These are phyloP conservation scores for Hericium alpestre DNA, from an alignment of 768 basidiomycete genomes.

Conservation along the genomic window DNA sequence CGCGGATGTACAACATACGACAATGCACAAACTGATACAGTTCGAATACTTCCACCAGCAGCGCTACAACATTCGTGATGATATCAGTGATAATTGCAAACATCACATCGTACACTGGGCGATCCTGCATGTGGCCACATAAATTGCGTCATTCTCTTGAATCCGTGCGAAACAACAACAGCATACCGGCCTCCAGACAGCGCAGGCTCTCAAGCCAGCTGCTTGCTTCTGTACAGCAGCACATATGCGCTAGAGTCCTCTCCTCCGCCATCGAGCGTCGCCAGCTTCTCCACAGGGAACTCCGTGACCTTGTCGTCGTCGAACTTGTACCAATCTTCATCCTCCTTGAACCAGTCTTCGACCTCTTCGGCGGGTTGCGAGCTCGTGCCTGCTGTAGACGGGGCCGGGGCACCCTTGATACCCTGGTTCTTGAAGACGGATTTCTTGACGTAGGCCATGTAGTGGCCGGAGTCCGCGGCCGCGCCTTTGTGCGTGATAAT, in stretches of 20 bases:
- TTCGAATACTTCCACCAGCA: too few species aligned
- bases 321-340: constrained; percentile 91
- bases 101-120: too few species aligned
- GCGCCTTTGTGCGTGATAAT: constrained; percentile 97
- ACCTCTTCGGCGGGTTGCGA: not conserved
- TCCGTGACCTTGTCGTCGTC: constrained; percentile 90
- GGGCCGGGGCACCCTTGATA: not conserved
- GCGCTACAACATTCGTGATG: too few species aligned
- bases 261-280: constrained; percentile 81
- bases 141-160: too few species aligned
- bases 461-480: constrained; percentile 90
- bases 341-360: constrained; percentile 20
- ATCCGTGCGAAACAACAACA: too few species aligned
- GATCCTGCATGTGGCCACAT: too few species aligned
- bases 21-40: too few species aligned
- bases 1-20: too few species aligned
- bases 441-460: constrained; percentile 86
- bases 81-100: too few species aligned
- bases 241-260: constrained; percentile 89
- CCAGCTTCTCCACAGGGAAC: constrained; percentile 77
- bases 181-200: too few species aligned
- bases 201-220: constrained; percentile 10
- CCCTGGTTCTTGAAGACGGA: constrained; percentile 41
- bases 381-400: not conserved
- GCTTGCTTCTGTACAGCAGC: constrained; percentile 68